Conservation (phyloP, 164 flowering plant species). For the Piper betle region DNA sequence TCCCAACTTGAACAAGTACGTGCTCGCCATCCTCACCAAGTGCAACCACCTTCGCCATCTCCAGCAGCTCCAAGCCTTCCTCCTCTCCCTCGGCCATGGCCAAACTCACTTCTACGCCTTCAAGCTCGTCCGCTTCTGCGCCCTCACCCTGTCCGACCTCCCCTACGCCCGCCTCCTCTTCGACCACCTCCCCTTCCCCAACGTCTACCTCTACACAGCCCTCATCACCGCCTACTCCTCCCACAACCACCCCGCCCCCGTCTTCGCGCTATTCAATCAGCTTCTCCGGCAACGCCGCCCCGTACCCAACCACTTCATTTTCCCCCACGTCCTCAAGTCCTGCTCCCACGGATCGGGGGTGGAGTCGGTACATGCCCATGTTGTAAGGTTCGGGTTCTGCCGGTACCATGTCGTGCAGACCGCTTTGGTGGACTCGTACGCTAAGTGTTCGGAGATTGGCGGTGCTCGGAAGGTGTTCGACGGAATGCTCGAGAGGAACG, state of each 20-base stretch:
- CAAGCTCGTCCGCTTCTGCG: conserved; percentile 56
- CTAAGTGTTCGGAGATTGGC: conserved; percentile 20
- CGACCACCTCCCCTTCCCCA: conserved; percentile 29
- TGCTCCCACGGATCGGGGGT: conserved; percentile 16
- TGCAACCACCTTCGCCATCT: conserved; percentile 44
- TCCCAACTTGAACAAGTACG: conserved; percentile 1
- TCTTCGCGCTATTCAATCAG: conserved; percentile 25
- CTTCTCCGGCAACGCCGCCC: conserved; percentile 27
- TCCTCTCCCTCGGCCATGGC: conserved; percentile 38
- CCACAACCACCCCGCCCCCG: conserved; percentile 3
- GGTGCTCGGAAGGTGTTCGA: conserved; percentile 37
- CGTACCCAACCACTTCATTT: conserved; percentile 40
- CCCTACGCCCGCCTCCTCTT: conserved; percentile 45
- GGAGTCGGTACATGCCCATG: conserved; percentile 32
- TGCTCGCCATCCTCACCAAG: conserved; percentile 15
- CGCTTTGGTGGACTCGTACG: conserved; percentile 39
- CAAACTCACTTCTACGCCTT: conserved; percentile 42
- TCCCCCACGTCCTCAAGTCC: conserved; percentile 39
- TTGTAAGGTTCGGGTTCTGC: conserved; percentile 35
- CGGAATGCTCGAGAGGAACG: conserved; percentile 42
- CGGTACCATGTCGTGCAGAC: conserved; percentile 45
- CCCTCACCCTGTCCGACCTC: conserved; percentile 27
- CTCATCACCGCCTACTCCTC: conserved; percentile 44
- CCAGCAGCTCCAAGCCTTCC: conserved; percentile 50
- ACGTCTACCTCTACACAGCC: conserved; percentile 41